These are phyloP conservation scores for Colletotrichum sp. DNA, from an alignment of 2,329 filamentous ascomycete genomes.

Conservation along the genomic window DNA sequence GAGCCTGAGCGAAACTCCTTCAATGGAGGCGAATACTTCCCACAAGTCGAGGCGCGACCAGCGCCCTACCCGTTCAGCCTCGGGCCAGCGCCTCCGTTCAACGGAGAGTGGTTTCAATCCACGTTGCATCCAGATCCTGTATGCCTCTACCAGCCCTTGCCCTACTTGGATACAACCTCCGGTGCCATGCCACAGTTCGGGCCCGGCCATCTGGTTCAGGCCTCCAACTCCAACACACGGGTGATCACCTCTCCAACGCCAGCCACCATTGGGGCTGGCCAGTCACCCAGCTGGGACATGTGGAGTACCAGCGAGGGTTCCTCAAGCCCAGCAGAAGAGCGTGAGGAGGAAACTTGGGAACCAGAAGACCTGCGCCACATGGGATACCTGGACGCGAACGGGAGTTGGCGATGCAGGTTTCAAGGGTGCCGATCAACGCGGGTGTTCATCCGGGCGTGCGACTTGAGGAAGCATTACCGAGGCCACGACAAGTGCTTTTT, in stretches of 20 bases:
- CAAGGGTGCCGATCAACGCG: neutral
- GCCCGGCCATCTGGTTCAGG: neutral
- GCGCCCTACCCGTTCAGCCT: neutral
- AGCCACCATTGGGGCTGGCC: neutral
- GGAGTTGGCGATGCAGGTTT: constrained; percentile 5
- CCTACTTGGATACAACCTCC: neutral
- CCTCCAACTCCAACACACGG: neutral
- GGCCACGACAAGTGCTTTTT: constrained; percentile 10
- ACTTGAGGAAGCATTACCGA: constrained; percentile 5
- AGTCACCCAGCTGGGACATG: neutral
- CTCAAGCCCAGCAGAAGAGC: neutral
- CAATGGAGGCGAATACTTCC: neutral
- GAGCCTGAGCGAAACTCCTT: neutral
- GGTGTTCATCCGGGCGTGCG: constrained; percentile 5
- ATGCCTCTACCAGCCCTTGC: neutral
- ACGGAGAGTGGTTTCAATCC: neutral
- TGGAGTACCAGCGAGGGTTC: neutral
- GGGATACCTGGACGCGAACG: constrained; percentile 7
- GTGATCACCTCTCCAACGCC: neutral
- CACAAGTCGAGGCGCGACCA: neutral
- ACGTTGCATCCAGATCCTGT: neutral
- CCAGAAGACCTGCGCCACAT: neutral
- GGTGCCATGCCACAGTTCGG: neutral
- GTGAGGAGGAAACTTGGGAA: constrained; percentile 1
- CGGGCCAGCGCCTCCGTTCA: neutral